Base-by-base conservation (phyloP, 352 stramenopile genomes). In the Globisporangium lucens region DNA sequence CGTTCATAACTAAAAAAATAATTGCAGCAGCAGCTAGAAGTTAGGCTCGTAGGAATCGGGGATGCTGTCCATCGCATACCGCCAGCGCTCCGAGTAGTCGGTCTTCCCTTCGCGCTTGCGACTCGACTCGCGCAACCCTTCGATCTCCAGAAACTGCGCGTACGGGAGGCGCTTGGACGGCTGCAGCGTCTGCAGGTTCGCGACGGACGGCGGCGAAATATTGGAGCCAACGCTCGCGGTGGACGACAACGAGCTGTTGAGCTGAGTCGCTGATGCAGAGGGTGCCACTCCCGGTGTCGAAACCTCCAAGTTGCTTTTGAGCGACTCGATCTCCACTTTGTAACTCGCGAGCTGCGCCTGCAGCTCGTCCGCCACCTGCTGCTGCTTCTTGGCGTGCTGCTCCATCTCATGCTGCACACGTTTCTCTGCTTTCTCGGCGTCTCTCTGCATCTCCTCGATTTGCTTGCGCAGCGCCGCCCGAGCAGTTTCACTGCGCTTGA, bases 141-240 rank as follows among this genome's bases (percentile, higher is more conserved):
- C 87, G 52, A 94, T 91, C 66, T 94, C 87, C 27, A 94, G 76
- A 13, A 73, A 89, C 41, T 89, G 83, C 8, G 87, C 87, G 56
- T 94, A 94, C n/a, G 85, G 87, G 61, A 94, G 67, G 1, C 87
- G 83, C 20, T 76, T 70, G 4, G 77, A 75, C 7, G 85, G 80
- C 29, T 86, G 80, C 15, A 93, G 56, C 3, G 80, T 38, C 29
- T 67, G 67, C 3, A 73, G 52, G 7, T 65, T 70, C 30, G 24
- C 52, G 8, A 56, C 52, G 3, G 56, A 24, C 1, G 46, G 46
- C 3, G 62, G n/a, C 27, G 24, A 5, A 27, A 35, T 20, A 49
- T 33, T 30, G 15, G 64, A 69, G 41, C 41, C 46, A 20, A 15
- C 15, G 30, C 29, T 69, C 38, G 64, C 8, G 2, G 46, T 56